Conservation (phyloP, 2,329 filamentous ascomycete genomes). For the Calonectria naviculata region DNA sequence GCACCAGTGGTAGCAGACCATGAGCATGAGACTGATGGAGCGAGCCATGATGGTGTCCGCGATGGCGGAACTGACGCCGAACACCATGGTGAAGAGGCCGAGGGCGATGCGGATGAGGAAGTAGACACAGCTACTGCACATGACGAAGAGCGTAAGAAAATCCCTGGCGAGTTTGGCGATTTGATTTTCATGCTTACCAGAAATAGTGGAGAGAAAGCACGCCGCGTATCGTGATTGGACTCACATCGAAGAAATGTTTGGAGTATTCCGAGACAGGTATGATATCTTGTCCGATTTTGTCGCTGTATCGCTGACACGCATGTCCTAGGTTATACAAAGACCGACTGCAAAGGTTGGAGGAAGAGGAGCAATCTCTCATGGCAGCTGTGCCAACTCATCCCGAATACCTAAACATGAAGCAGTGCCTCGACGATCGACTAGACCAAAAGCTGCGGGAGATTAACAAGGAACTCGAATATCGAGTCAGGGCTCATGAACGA, state of each 20-base stretch:
- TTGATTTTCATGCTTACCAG: constrained; percentile 32
- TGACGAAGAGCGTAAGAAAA: constrained; percentile 70
- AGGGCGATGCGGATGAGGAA: constrained; percentile 69
- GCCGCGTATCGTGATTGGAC: constrained; percentile 83
- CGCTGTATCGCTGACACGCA: constrained; percentile 32
- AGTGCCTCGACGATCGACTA: constrained; percentile 84
- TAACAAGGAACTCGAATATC: constrained; percentile 78
- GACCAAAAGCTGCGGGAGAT: constrained; percentile 84
- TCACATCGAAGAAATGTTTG: constrained; percentile 89
- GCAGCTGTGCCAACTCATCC: constrained; percentile 80
- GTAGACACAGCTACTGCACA: constrained; percentile 68
- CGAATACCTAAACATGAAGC: constrained; percentile 90
- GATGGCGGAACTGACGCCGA: constrained; percentile 55
- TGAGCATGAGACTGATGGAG: constrained; percentile 47
- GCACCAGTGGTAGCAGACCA: constrained; percentile 40
- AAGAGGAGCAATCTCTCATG: constrained; percentile 71
- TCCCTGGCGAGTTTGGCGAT: constrained; percentile 6
- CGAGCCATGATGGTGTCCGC: constrained; percentile 45
- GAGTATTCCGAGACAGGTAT: constrained; percentile 83
- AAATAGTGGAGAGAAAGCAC: constrained; percentile 79
- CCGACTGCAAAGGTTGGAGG: constrained; percentile 82
- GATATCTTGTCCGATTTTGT: constrained; percentile 36
- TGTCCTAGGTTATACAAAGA: constrained; percentile 83
- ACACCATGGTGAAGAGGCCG: constrained; percentile 63
- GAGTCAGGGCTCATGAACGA: constrained; percentile 77